Evolutionary conservation across 163 green algal species (phyloP).

Genomic region (Chlamydomonas reinhardtii): DNA sequence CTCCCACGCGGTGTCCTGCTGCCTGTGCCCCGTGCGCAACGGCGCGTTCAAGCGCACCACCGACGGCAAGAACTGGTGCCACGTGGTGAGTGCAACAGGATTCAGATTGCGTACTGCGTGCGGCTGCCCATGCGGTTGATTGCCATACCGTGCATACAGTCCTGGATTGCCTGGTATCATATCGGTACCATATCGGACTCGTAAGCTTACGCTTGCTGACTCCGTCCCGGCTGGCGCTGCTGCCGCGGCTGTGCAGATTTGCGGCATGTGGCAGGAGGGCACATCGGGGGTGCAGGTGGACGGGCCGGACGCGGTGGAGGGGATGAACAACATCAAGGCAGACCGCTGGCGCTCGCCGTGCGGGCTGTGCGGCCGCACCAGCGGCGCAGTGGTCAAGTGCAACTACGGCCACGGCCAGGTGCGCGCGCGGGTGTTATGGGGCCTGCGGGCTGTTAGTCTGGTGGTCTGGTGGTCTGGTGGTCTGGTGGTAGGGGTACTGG

Average conservation of each 20-base stretch:
- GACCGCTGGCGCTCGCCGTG: conserved; percentile 67
- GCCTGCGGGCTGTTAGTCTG: too few relatives aligned
- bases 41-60: conserved; percentile 86
- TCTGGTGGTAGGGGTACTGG: too few relatives aligned
- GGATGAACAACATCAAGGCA: conserved; percentile 50
- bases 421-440: too few relatives aligned
- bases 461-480: too few relatives aligned
- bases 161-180: too few relatives aligned
- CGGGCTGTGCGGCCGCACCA: conserved; percentile 60
- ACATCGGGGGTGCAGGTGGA: conserved; percentile 45
- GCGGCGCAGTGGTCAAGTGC: conserved; percentile 69
- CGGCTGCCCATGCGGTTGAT: too few relatives aligned
- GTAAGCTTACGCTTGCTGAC: too few relatives aligned
- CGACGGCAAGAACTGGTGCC: conserved; percentile 48
- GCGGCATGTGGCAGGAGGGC: conserved; percentile 78
- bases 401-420: conserved; percentile 70
- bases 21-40: conserved; percentile 85
- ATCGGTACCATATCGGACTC: too few relatives aligned
- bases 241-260: conserved; percentile 69
- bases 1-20: conserved; percentile 71
- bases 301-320: conserved; percentile 56
- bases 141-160: too few relatives aligned
- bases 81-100: conserved; percentile 34
- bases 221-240: too few relatives aligned
- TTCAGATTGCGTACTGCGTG: too few relatives aligned